phyloP scores from a whole-genome alignment of 495 filamentous ascomycete genomes.

The Daldinia vernicosa region DNA sequence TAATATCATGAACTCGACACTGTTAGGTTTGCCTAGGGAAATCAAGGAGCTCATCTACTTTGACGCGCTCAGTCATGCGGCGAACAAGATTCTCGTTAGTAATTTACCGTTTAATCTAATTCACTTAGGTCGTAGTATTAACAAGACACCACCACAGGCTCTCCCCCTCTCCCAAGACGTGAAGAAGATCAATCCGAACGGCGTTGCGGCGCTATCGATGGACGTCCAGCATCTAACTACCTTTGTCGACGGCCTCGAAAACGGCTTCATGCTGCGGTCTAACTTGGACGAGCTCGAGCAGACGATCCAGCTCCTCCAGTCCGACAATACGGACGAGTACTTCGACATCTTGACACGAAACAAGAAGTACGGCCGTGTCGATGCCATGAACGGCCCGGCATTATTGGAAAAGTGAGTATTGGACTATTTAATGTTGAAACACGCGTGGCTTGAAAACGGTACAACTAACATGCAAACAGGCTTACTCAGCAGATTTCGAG shows the following conservation, averaged over 20 bases:
- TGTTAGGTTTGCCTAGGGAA: conserved; percentile 88
- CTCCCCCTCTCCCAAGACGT: conserved; percentile 83
- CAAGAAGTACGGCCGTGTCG: conserved; percentile 93
- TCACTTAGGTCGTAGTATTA: neutral
- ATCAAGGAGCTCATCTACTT: conserved; percentile 99
- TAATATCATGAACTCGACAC: conserved; percentile 94
- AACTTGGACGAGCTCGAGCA: conserved; percentile 93
- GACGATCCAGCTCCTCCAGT: conserved; percentile 83
- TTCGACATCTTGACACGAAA: conserved; percentile 88
- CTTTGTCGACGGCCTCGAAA: conserved; percentile 85
- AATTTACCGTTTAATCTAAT: neutral
- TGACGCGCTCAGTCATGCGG: conserved; percentile 90
- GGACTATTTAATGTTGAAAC: neutral
- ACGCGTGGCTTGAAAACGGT: neutral
- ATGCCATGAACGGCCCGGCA: conserved; percentile 83
- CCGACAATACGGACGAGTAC: conserved; percentile 91
- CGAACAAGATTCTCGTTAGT: conserved; percentile 81
- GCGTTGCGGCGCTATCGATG: conserved; percentile 77
- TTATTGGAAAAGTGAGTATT: conserved; percentile 83
- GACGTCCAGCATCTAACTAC: conserved; percentile 83
- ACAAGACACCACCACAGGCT: conserved; percentile 55
- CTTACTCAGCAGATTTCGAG: conserved; percentile 71
- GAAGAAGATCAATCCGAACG: conserved; percentile 85
- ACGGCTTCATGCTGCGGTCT: conserved; percentile 77
- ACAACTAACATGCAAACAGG: conserved; percentile 58